These are phyloP conservation scores for Xanthoconium stramineum DNA, from an alignment of 768 basidiomycete genomes.

Conservation along the genomic window DNA sequence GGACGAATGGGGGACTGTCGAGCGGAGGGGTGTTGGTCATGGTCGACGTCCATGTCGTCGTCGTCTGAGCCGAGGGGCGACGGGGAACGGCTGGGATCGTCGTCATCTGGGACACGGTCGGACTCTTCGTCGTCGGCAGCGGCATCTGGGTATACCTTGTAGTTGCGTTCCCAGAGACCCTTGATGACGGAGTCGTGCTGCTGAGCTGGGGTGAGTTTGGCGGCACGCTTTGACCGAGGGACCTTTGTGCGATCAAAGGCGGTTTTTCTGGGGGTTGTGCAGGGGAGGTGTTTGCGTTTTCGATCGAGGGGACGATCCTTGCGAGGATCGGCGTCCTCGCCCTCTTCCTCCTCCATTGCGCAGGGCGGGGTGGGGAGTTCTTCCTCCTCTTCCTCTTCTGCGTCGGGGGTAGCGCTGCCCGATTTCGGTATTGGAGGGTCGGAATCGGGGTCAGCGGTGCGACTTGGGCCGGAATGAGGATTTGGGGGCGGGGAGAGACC, in stretches of 20 bases:
- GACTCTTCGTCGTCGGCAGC: slow-evolving; percentile 23
- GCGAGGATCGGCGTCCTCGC: slow-evolving; percentile 31
- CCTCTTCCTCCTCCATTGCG: slow-evolving; percentile 66
- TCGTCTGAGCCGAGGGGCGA: slow-evolving; percentile 12
- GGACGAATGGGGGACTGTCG: slow-evolving; percentile 23
- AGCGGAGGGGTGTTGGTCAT: slow-evolving; percentile 24
- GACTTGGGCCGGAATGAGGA: slow-evolving; percentile 5
- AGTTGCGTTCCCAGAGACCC: slow-evolving; percentile 15
- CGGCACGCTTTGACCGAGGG: slow-evolving; percentile 19
- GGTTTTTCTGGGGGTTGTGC: slow-evolving; percentile 5
- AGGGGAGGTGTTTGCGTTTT: not conserved
- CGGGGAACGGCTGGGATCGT: slow-evolving; percentile 6
- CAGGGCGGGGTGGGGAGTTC: slow-evolving; percentile 44
- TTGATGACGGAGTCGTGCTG: not conserved
- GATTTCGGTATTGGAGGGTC: slow-evolving; percentile 7
- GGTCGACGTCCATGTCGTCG: slow-evolving; percentile 29
- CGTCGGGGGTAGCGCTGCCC: slow-evolving; percentile 23
- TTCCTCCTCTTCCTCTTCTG: slow-evolving; percentile 40
- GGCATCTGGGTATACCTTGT: slow-evolving; percentile 16
- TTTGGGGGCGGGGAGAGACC: not conserved
- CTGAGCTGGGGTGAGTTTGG: not conserved
- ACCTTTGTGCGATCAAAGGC: slow-evolving; percentile 16
- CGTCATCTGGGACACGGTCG: slow-evolving; percentile 7
- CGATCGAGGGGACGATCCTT: slow-evolving; percentile 14
- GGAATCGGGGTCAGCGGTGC: not conserved